A percentile compares a stretch with the other conserved stretches of the same genome.
phyloP scores from a whole-genome alignment of 2,329 filamentous ascomycete species.

The Aspergillus aculeatinus region DNA sequence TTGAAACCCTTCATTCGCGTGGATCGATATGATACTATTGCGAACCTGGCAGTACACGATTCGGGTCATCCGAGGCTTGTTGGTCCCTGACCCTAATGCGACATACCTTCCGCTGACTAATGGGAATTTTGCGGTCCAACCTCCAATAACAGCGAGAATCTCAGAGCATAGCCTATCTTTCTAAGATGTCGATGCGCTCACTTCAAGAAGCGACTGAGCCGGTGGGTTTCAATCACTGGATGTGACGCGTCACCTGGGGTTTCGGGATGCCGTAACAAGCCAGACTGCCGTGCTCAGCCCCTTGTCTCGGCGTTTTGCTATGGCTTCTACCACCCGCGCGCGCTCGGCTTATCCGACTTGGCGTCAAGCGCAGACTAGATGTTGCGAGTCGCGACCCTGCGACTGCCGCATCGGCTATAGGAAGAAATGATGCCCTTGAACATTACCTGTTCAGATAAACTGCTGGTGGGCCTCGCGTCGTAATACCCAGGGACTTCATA shows the following conservation, averaged over 20 bases:
- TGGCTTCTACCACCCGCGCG: background rate
- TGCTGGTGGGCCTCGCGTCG: background rate
- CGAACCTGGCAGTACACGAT: background rate
- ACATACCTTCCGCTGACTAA: background rate
- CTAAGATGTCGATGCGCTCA: background rate
- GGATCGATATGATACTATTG: background rate
- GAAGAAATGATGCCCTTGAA: background rate
- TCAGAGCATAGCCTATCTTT: background rate
- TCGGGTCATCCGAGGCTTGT: background rate
- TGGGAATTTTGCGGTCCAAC: background rate
- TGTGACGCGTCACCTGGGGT: background rate
- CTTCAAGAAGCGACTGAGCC: background rate
- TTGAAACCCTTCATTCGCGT: background rate
- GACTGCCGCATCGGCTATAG: background rate
- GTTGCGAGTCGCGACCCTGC: background rate
- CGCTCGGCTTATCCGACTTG: conserved; percentile 1
- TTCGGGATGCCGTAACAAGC: background rate
- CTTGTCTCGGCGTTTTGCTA: background rate
- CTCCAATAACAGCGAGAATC: background rate
- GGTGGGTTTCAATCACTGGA: background rate
- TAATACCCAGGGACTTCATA: background rate
- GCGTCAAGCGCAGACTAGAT: background rate
- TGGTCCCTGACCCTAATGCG: background rate
- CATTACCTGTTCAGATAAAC: background rate
- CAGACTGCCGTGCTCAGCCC: background rate